A percentile compares a stretch with the other conserved stretches of the same genome.
phyloP scores from a whole-genome alignment of 306 rosid genomes.

The Cajanus cajan region DNA sequence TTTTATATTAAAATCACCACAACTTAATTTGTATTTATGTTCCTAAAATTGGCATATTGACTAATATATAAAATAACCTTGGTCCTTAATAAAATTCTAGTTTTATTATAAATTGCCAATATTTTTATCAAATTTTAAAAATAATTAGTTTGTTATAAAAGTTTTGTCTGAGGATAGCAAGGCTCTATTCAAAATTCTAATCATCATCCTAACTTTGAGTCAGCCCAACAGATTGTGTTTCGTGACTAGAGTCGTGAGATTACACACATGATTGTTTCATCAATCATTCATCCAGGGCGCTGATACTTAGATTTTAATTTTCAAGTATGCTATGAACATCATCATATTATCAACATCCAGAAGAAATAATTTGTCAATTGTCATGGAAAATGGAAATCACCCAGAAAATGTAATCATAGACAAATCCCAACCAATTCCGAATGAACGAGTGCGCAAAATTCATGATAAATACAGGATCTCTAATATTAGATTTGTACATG shows the following conservation, averaged over 20 bases:
- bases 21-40: not conserved
- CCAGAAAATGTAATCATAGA: not conserved
- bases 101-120: too few species aligned
- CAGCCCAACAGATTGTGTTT: not conserved
- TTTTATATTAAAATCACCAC: not conserved
- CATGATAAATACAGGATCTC: slow-evolving; percentile 24
- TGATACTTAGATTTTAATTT: not conserved
- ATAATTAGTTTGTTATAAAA: too few species aligned
- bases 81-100: not conserved
- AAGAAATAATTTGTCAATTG: not conserved
- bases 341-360: not conserved
- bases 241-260: not conserved
- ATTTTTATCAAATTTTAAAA: too few species aligned
- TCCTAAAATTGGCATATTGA: not conserved
- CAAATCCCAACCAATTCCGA: slow-evolving; percentile 29
- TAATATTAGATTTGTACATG: slow-evolving; percentile 34
- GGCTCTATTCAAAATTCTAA: not conserved
- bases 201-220: not conserved
- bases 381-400: not conserved
- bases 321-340: not conserved
- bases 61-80: not conserved
- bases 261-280: not conserved
- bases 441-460: slow-evolving; percentile 30
- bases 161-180: not conserved
- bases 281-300: not conserved